Conservation (phyloP, 225 moss, liverwort and hornwort genomes). For the Antitrichia curtipendula region DNA sequence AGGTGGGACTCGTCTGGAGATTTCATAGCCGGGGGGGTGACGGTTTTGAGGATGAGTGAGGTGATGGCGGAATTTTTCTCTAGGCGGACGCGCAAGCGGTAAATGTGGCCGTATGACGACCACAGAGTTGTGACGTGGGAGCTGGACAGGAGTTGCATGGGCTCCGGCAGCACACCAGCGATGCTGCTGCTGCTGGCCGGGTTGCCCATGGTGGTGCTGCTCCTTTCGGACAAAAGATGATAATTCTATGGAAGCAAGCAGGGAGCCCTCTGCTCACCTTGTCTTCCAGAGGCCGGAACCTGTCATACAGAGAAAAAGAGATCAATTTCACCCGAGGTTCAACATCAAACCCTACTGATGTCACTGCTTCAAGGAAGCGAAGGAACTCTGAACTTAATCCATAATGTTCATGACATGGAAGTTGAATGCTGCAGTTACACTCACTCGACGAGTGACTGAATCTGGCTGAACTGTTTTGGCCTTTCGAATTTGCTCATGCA, state of each 20-base stretch:
- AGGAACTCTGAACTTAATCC: background rate
- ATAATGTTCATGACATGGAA: background rate
- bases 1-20: constrained; percentile 33
- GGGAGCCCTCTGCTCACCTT: background rate
- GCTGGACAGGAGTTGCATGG: constrained; percentile 19
- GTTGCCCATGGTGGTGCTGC: constrained; percentile 1
- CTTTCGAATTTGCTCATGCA: background rate
- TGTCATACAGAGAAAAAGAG: background rate
- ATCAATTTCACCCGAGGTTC: background rate
- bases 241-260: background rate
- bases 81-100: constrained; percentile 17
- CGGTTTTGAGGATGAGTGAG: constrained; percentile 35
- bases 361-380: background rate
- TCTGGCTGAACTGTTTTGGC: background rate
- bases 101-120: constrained; percentile 47
- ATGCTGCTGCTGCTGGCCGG: background rate
- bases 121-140: constrained; percentile 25
- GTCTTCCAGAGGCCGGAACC: background rate
- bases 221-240: background rate
- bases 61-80: background rate
- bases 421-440: background rate
- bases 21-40: constrained; percentile 9
- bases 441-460: background rate
- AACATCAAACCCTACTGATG: background rate
- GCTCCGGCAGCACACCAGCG: constrained; percentile 7